Evolutionary conservation across 129 eudicot genomes (phyloP).

Genomic region (Flaveria ramosissima): DNA sequence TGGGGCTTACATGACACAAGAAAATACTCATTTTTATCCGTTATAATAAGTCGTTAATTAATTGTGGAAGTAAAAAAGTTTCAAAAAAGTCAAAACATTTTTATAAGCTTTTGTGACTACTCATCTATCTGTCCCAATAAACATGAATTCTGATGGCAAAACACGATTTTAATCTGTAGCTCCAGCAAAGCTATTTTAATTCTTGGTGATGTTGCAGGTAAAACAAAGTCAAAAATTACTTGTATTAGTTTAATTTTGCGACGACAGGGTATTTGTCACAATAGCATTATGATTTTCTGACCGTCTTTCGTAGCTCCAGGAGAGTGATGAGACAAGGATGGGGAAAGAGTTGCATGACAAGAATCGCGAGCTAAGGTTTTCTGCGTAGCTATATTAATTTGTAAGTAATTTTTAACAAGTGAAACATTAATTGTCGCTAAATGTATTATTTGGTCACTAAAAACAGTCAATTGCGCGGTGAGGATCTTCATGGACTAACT

Average conservation of each 20-base stretch:
- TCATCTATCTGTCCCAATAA: too few relatives aligned
- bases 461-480: constrained; percentile 62
- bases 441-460: constrained; percentile 6
- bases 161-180: too few relatives aligned
- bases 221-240: too few relatives aligned
- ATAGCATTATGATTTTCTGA: not conserved
- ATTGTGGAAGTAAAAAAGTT: not conserved
- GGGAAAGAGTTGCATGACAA: constrained; percentile 54
- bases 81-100: not conserved
- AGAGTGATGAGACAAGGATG: constrained; percentile 36
- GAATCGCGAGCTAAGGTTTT: constrained; percentile 51
- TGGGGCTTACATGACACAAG: not conserved
- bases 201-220: too few relatives aligned
- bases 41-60: not conserved
- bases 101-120: not conserved
- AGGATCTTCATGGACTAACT: constrained; percentile 57
- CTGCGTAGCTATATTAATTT: not conserved
- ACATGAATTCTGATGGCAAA: too few relatives aligned
- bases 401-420: not conserved
- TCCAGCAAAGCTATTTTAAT: too few relatives aligned
- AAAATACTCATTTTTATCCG: not conserved
- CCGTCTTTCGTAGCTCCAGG: constrained; percentile 38
- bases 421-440: not conserved
- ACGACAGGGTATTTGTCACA: not conserved
- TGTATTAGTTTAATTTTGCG: too few relatives aligned